phyloP scores from a whole-genome alignment of 2,329 filamentous ascomycete genomes.

The Aspergillus aculeatinus region DNA sequence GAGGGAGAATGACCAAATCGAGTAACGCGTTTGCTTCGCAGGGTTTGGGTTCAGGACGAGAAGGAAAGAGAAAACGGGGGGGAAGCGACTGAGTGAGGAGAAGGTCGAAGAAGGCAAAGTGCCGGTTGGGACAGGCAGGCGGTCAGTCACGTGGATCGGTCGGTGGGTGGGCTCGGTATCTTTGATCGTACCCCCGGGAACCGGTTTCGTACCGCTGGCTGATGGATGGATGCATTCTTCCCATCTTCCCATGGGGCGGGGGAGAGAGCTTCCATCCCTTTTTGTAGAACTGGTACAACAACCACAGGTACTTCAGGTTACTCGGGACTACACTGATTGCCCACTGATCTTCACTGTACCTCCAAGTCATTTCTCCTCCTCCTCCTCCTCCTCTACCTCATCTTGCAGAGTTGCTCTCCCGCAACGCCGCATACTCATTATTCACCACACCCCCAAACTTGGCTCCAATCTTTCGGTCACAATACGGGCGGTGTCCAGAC shows the following conservation, averaged over 20 bases:
- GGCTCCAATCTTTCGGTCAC: conserved; percentile 9
- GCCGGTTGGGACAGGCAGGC: conserved; percentile 28
- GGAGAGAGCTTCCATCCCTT: too few relatives aligned
- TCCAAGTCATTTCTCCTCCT: too few relatives aligned
- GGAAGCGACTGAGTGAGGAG: conserved; percentile 12
- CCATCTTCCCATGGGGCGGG: too few relatives aligned
- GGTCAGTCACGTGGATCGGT: conserved; percentile 31
- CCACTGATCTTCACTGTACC: too few relatives aligned
- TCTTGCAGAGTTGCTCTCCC: too few relatives aligned
- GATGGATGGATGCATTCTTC: too few relatives aligned
- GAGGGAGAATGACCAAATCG: conserved; percentile 46
- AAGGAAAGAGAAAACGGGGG: conserved; percentile 30
- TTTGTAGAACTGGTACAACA: too few relatives aligned
- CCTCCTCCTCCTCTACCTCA: too few relatives aligned
- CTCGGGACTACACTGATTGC: too few relatives aligned
- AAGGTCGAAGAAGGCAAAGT: conserved; percentile 39
- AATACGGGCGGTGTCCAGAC: conserved; percentile 22
- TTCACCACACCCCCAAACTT: neutral
- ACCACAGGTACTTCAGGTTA: too few relatives aligned
- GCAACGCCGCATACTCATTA: neutral
- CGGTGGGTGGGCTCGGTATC: neutral
- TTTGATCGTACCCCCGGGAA: too few relatives aligned
- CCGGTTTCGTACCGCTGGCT: too few relatives aligned
- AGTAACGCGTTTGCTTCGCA: conserved; percentile 48
- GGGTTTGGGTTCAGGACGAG: conserved; percentile 42